Evolutionary conservation across 306 rosid species (phyloP), one percentile per base, ranked within the genome.

Genomic region (Datisca glomerata): DNA sequence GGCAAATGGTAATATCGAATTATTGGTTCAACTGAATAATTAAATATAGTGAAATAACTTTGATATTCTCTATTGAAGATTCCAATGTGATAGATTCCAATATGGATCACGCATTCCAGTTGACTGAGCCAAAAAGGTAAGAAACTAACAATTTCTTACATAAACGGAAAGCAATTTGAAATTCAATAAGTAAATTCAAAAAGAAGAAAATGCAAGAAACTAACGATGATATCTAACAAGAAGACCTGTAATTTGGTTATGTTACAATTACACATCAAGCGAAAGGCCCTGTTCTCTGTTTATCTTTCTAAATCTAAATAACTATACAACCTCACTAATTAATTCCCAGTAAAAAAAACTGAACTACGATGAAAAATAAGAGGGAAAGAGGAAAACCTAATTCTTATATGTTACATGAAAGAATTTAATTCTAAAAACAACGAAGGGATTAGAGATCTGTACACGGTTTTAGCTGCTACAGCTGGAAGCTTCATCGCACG

Each of bases 261-360:
- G 28, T 57, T 80, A 76, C 69, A 76, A 64, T 66, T 71, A 56
- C 75, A 69, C 21, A n/a, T n/a, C 2, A 14, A 39, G 43, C 15
- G 43, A 18, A 8, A 7, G 10, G 7, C 21, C 71, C 68, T 67
- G 64, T 47, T 51, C 60, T 48, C 80, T 67, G 77, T 32, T 56
- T 63, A 18, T 12, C 21, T 57, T 73, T 64, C 78, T 69, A 29
- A 65, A 61, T 56, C 76, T 71, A 51, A 54, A 42, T 85, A 8
- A 38, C 43, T 38, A 38, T 38, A 38, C 43, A 38, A 38, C 43
- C 3, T 9, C 41, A 7, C 10, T 36, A 36, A 15, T 15, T 9
- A 13, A n/a, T 8, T 6, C 3, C 17, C 21, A n/a, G 9, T 2
- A 14, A 7, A 8, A 13, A 38, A 15, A 38, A 38, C 17, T 11